Evolutionary conservation across 2,329 filamentous ascomycete genomes (phyloP).

Genomic region (Sordariomycetes sp.): DNA sequence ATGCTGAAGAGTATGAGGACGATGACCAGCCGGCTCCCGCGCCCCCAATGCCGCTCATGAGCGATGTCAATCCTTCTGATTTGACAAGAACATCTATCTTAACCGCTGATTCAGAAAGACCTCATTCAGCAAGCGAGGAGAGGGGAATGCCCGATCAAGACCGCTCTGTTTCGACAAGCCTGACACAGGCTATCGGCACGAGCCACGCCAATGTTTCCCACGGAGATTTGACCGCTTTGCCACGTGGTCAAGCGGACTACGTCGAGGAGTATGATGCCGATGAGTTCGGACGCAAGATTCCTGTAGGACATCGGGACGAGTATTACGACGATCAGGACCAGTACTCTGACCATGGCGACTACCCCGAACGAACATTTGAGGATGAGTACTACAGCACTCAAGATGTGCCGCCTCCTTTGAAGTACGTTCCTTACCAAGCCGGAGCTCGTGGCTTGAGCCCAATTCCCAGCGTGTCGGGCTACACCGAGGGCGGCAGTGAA

Average conservation of each 20-base stretch:
- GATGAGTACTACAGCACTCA: slow-evolving; percentile 47
- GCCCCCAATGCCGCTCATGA: slow-evolving; percentile 81
- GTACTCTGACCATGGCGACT: slow-evolving; percentile 20
- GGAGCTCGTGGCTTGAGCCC: slow-evolving; percentile 72
- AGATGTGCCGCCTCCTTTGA: slow-evolving; percentile 54
- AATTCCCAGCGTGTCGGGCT: slow-evolving; percentile 86
- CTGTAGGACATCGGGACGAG: slow-evolving; percentile 22
- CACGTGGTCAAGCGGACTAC: slow-evolving; percentile 34
- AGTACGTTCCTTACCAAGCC: slow-evolving; percentile 60
- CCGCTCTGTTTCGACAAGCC: slow-evolving; percentile 40
- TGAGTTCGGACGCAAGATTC: slow-evolving; percentile 31
- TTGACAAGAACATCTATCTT: slow-evolving; percentile 81
- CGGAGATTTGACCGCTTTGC: slow-evolving; percentile 46
- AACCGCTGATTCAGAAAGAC: slow-evolving; percentile 69
- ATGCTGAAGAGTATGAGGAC: slow-evolving; percentile 41
- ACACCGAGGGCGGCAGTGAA: slow-evolving; percentile 60
- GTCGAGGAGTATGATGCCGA: slow-evolving; percentile 39
- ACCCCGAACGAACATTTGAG: slow-evolving; percentile 30
- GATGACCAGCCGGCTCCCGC: slow-evolving; percentile 44
- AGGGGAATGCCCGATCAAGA: slow-evolving; percentile 55
- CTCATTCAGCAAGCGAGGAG: slow-evolving; percentile 58
- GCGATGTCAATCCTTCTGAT: slow-evolving; percentile 78
- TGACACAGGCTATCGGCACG: slow-evolving; percentile 56
- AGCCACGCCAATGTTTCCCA: slow-evolving; percentile 57
- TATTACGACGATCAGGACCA: slow-evolving; percentile 32